These are phyloP conservation scores for Monosporascus ibericus DNA, from an alignment of 2,329 filamentous ascomycete species.

Conservation along the genomic window DNA sequence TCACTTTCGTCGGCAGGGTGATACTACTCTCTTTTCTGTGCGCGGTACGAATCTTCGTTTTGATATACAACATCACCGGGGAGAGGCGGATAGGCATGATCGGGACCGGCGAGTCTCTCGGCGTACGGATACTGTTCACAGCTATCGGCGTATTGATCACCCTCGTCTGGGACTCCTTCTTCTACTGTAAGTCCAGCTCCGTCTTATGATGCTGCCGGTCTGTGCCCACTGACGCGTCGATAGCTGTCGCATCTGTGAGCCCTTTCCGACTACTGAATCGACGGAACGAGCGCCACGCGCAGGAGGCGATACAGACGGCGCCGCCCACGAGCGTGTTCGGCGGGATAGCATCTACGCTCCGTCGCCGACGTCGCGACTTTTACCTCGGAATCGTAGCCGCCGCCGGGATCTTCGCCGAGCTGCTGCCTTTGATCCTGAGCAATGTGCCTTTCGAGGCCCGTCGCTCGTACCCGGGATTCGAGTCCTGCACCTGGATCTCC, in stretches of 20 bases:
- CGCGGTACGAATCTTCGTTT: constrained; percentile 15
- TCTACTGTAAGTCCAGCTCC: constrained; percentile 22
- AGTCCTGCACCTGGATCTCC: constrained; percentile 34
- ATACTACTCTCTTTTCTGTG: constrained; percentile 18
- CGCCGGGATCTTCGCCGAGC: constrained; percentile 40
- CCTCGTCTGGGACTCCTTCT: constrained; percentile 29
- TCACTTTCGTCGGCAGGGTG: constrained; percentile 18
- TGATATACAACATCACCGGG: constrained; percentile 23
- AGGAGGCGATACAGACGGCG: constrained; percentile 32
- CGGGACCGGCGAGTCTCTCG: constrained; percentile 25
- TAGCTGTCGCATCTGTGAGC: constrained; percentile 39
- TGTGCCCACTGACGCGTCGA: not conserved
- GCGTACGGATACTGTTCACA: constrained; percentile 31
- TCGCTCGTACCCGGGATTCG: constrained; percentile 32
- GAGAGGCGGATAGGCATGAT: constrained; percentile 10
- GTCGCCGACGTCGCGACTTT: constrained; percentile 25
- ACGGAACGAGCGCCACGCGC: constrained; percentile 26
- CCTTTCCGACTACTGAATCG: constrained; percentile 37
- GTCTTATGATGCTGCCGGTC: not conserved
- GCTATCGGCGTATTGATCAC: constrained; percentile 27
- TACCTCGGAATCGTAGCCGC: constrained; percentile 35
- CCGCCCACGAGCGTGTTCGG: constrained; percentile 39
- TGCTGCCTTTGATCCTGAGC: constrained; percentile 43
- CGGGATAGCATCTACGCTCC: constrained; percentile 33
- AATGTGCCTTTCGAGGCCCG: constrained; percentile 42